Evolutionary conservation across 2,329 filamentous ascomycete genomes (phyloP), one percentile per base, ranked within the genome.

Genomic region (Magnaporthiopsis incrustans): DNA sequence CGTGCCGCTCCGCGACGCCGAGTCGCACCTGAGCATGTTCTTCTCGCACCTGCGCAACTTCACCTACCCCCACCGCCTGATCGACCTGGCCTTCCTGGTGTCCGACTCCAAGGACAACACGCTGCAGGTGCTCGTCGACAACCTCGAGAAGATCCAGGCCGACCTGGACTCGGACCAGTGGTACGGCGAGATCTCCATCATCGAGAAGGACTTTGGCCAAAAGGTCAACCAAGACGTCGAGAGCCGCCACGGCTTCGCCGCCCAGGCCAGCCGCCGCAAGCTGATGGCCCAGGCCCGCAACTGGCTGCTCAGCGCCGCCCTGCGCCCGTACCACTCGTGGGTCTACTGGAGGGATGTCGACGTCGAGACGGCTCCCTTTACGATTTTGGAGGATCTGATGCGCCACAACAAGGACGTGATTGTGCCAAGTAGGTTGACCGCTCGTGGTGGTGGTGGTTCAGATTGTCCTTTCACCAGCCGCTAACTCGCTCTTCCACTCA

Each of bases 291-390:
- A 97, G 78, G 95, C 95, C 62, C 86, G 95, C 67, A 99, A 99
- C 77, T 99, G 95, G 95, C 82, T 99, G 63, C 79, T 99, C 64
- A 97, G 92, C 71, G 94, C 95, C 57, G 94, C 95, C 27, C 79
- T 99, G 63, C 87, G 95, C 58, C 95, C 95, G 1, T 96, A 95
- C 63, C 95, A 99, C 74, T 97, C 93, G 68, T 99, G 95, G 95
- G 95, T 99, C 12, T 99, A 99, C 74, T 99, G 95, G 95, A 88
- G 95, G 76, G 95, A 99, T 78, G 95, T 97, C 30, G 95, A 99
- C 77, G 95, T 99, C 11, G 92, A 98, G 77, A 99, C 95, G 1
- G 95, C 95, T 2, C 95, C 95, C 0, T 95, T 94, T 73, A 98
- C 95, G 0, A 98, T 99, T 70, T 79, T 99, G 67, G 95, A 99